phyloP scores from a whole-genome alignment of 2,329 filamentous ascomycete species.

The Claviceps pusilla region DNA sequence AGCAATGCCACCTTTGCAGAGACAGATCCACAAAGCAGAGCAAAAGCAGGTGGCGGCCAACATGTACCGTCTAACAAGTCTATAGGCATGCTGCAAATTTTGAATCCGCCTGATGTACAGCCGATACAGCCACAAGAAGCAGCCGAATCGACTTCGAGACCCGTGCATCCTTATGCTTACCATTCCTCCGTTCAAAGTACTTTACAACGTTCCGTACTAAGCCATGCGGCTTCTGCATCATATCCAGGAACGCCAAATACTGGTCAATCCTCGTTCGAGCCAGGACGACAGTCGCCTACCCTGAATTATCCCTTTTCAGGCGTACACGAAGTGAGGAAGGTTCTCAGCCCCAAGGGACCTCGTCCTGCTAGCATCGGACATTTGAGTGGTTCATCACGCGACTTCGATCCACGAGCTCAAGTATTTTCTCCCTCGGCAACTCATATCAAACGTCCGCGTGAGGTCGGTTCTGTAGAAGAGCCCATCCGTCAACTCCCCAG shows the following conservation, averaged over 20 bases:
- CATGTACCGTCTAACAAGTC: constrained; percentile 12
- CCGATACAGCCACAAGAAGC: constrained; percentile 9
- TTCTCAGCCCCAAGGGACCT: constrained; percentile 18
- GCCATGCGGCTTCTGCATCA: constrained; percentile 18
- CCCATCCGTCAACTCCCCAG: constrained; percentile 12
- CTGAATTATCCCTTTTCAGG: constrained; percentile 17
- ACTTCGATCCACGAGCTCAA: constrained; percentile 11
- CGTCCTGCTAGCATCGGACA: constrained; percentile 17
- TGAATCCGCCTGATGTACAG: constrained; percentile 22
- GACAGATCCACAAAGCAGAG: constrained; percentile 9
- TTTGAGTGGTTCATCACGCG: constrained; percentile 8
- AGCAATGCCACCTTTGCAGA: constrained; percentile 12
- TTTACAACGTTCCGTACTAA: constrained; percentile 12
- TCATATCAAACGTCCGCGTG: constrained; percentile 19
- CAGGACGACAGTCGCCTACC: constrained; percentile 19
- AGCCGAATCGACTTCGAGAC: constrained; percentile 2
- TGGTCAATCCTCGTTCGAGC: constrained; percentile 8
- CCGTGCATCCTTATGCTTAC: constrained; percentile 1
- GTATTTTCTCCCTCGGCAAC: constrained; percentile 11
- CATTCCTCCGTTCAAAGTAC: constrained; percentile 10
- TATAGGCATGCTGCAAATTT: constrained; percentile 23
- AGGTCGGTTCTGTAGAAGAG: constrained; percentile 14
- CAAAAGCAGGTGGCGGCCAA: constrained; percentile 12
- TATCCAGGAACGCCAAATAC: constrained; percentile 18
- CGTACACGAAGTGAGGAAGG: constrained; percentile 15